Evolutionary conservation across 768 basidiomycete genomes (phyloP).

Genomic region (Leccinum incarnatum): DNA sequence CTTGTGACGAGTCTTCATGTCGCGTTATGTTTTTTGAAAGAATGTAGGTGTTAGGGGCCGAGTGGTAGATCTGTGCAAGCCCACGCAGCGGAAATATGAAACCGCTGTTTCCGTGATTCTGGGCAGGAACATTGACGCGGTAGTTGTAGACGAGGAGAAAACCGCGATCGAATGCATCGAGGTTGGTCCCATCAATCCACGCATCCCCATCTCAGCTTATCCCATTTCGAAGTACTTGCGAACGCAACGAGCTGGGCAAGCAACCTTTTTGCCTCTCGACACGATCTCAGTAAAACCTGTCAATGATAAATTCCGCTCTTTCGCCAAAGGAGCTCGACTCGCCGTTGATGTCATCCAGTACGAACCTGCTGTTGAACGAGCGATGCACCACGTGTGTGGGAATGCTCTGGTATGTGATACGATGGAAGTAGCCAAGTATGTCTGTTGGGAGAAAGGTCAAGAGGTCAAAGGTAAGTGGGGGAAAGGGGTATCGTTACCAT

Average conservation of each 20-base stretch:
- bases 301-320: slow-evolving; percentile 91
- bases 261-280: slow-evolving; percentile 98
- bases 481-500: slow-evolving; percentile 36
- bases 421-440: slow-evolving; percentile 86
- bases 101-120: slow-evolving; percentile 88
- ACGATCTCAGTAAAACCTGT: slow-evolving; percentile 92
- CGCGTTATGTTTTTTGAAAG: background rate
- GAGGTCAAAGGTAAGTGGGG: slow-evolving; percentile 88
- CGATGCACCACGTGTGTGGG: slow-evolving; percentile 96
- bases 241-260: slow-evolving; percentile 91
- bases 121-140: slow-evolving; percentile 91
- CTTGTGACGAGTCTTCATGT: background rate
- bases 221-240: slow-evolving; percentile 74
- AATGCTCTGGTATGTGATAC: slow-evolving; percentile 94
- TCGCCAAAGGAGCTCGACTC: slow-evolving; percentile 82
- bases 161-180: slow-evolving; percentile 98
- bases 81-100: slow-evolving; percentile 89
- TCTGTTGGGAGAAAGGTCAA: slow-evolving; percentile 92
- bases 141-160: slow-evolving; percentile 96
- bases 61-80: slow-evolving; percentile 92
- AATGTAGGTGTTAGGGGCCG: slow-evolving; percentile 82
- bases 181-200: slow-evolving; percentile 39
- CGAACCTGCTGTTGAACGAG: slow-evolving; percentile 83
- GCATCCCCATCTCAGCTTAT: background rate
- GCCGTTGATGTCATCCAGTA: slow-evolving; percentile 85